Conservation (phyloP, 306 rosid genomes). For the Trifolium subterraneum region DNA sequence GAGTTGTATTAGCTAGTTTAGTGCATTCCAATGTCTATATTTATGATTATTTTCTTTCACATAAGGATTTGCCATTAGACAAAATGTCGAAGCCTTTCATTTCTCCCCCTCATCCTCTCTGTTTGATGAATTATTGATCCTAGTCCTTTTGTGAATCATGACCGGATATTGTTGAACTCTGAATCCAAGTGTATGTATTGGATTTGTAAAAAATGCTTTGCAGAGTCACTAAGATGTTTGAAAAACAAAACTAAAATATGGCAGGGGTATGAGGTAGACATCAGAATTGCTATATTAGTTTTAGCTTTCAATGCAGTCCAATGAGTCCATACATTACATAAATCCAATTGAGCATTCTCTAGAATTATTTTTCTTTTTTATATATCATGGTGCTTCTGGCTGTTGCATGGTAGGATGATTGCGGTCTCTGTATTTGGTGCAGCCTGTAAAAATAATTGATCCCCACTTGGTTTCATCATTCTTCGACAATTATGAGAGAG, state of each 20-base stretch:
- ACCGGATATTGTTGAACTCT: slow-evolving; percentile 34
- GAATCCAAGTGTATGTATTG: slow-evolving; percentile 28
- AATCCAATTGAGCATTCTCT: slow-evolving; percentile 28
- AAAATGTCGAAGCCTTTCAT: slow-evolving; percentile 22
- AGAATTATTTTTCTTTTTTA: slow-evolving; percentile 12
- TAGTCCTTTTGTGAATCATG: slow-evolving; percentile 26
- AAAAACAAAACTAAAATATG: slow-evolving; percentile 28
- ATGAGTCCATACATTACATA: slow-evolving; percentile 29
- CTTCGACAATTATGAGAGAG: slow-evolving; percentile 76
- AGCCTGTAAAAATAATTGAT: slow-evolving; percentile 91
- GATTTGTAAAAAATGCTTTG: slow-evolving; percentile 10
- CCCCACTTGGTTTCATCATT: slow-evolving; percentile 94
- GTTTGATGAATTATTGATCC: not conserved
- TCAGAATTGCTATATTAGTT: slow-evolving; percentile 25
- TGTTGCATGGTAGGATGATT: slow-evolving; percentile 41
- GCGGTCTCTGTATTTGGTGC: slow-evolving; percentile 53
- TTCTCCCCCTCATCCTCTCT: not conserved
- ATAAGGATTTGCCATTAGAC: slow-evolving; percentile 11
- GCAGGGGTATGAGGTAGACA: slow-evolving; percentile 23
- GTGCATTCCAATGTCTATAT: slow-evolving; percentile 30
- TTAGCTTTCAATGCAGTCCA: slow-evolving; percentile 29
- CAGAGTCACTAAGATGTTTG: slow-evolving; percentile 28
- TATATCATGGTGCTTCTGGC: slow-evolving; percentile 37
- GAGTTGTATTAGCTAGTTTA: slow-evolving; percentile 49
- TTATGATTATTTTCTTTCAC: not conserved